Percentiles rank a stretch among this genome's conserved stretches.
Evolutionary conservation across 352 stramenopile genomes (phyloP).

Genomic region (Pythium vanterpoolii): DNA sequence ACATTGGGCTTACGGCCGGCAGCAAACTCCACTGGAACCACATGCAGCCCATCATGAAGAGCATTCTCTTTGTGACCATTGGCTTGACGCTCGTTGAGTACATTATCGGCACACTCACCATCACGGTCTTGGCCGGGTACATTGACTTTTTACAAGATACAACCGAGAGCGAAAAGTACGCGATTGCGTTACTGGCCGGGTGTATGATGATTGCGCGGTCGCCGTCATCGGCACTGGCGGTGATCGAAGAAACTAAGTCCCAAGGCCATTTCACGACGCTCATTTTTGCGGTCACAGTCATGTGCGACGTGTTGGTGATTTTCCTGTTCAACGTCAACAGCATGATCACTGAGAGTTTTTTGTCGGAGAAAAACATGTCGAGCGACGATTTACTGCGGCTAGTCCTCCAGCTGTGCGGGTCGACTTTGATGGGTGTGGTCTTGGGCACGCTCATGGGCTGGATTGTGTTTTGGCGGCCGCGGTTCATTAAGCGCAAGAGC

Average conservation of each 20-base stretch:
- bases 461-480: slow-evolving; percentile 50
- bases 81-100: slow-evolving; percentile 57
- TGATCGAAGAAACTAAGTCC: slow-evolving; percentile 66
- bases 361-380: slow-evolving; percentile 53
- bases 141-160: slow-evolving; percentile 66
- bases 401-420: slow-evolving; percentile 46
- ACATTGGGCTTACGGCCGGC: slow-evolving; percentile 59
- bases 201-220: slow-evolving; percentile 75
- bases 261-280: slow-evolving; percentile 68
- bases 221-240: slow-evolving; percentile 57
- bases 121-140: slow-evolving; percentile 51
- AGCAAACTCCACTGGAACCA: slow-evolving; percentile 62
- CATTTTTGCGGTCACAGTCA: slow-evolving; percentile 64
- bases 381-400: slow-evolving; percentile 28
- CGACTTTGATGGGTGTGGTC: slow-evolving; percentile 42
- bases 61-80: slow-evolving; percentile 48
- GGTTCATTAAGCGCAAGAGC: slow-evolving; percentile 52
- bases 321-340: slow-evolving; percentile 73
- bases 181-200: slow-evolving; percentile 56
- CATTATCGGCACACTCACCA: slow-evolving; percentile 58
- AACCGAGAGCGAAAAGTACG: slow-evolving; percentile 50
- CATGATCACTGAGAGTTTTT: slow-evolving; percentile 62
- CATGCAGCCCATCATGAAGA: slow-evolving; percentile 62
- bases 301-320: slow-evolving; percentile 70
- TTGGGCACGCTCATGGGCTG: slow-evolving; percentile 54